Percentiles rank a stretch among this genome's conserved stretches.
Conservation (phyloP, 208 protist species). For the Balamuthia mandrillaris region DNA sequence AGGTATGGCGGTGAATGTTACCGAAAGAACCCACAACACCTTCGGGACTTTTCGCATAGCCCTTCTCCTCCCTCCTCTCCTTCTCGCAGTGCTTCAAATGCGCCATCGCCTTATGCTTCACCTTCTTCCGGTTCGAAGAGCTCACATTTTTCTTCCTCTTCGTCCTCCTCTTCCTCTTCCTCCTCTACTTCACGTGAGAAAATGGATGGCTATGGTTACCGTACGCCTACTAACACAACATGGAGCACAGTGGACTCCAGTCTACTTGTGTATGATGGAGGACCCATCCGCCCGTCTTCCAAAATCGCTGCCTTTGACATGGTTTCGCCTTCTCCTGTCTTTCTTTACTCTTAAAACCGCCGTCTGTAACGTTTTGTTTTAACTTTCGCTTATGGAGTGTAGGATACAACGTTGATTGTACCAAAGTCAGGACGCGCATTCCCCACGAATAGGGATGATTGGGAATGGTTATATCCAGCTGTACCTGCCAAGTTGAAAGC, state of each 20-base stretch:
- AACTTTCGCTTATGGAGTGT: not conserved
- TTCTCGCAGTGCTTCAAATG: too few species aligned
- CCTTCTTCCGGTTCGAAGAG: too few species aligned
- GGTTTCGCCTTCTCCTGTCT: not conserved
- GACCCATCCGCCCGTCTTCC: not conserved
- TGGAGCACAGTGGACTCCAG: not conserved
- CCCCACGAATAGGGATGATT: slow-evolving; percentile 42
- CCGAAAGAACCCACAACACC: too few species aligned
- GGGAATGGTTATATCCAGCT: slow-evolving; percentile 46
- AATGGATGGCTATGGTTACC: too few species aligned
- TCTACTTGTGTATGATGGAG: not conserved
- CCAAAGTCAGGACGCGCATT: slow-evolving; percentile 8
- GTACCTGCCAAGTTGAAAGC: slow-evolving; percentile 58
- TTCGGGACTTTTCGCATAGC: too few species aligned
- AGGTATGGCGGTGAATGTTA: too few species aligned
- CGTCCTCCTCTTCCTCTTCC: too few species aligned
- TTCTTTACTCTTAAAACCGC: not conserved
- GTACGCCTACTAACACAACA: not conserved
- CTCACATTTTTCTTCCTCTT: too few species aligned
- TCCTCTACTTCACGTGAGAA: too few species aligned
- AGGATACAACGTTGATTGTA: not conserved
- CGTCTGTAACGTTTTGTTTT: not conserved
- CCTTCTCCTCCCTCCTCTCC: too few species aligned
- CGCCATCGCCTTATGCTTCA: too few species aligned
- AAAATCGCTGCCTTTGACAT: slow-evolving; percentile 29